These are phyloP conservation scores for Omphalea diandra DNA, from an alignment of 441 rosid genomes.

Conservation along the genomic window DNA sequence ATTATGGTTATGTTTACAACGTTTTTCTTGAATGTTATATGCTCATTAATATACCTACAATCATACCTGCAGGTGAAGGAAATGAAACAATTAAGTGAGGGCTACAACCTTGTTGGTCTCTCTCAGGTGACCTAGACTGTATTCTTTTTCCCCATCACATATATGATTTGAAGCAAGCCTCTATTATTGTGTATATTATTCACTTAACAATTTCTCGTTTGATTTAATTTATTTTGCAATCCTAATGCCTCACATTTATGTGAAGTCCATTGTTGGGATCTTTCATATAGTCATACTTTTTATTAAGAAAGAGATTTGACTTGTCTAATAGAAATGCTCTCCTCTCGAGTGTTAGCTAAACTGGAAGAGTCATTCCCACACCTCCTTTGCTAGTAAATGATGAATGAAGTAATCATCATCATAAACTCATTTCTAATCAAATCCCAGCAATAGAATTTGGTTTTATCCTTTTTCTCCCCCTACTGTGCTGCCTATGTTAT, in stretches of 20 bases:
- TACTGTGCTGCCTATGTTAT: not conserved
- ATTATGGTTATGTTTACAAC: conserved; percentile 14
- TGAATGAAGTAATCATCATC: too few species aligned
- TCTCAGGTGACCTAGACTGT: conserved; percentile 54
- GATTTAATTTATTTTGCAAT: too few species aligned
- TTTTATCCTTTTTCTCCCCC: not conserved
- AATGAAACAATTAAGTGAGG: conserved; percentile 60
- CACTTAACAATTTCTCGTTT: too few species aligned
- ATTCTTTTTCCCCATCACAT: not conserved
- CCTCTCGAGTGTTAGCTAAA: too few species aligned
- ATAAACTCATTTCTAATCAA: too few species aligned
- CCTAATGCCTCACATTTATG: too few species aligned
- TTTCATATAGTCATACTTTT: too few species aligned
- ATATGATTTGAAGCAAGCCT: not conserved
- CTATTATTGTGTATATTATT: not conserved
- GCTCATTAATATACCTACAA: conserved; percentile 20
- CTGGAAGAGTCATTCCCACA: too few species aligned
- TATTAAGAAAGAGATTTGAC: too few species aligned
- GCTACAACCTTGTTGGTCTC: conserved; percentile 74
- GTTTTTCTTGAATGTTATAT: not conserved
- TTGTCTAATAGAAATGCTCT: too few species aligned
- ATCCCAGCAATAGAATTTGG: conserved; percentile 5
- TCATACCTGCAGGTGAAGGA: conserved; percentile 47
- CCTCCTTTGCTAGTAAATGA: too few species aligned
- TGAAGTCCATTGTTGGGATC: too few species aligned